These are phyloP conservation scores for Linanthus parryae DNA, from an alignment of 148 eudicot genomes.

Conservation along the genomic window DNA sequence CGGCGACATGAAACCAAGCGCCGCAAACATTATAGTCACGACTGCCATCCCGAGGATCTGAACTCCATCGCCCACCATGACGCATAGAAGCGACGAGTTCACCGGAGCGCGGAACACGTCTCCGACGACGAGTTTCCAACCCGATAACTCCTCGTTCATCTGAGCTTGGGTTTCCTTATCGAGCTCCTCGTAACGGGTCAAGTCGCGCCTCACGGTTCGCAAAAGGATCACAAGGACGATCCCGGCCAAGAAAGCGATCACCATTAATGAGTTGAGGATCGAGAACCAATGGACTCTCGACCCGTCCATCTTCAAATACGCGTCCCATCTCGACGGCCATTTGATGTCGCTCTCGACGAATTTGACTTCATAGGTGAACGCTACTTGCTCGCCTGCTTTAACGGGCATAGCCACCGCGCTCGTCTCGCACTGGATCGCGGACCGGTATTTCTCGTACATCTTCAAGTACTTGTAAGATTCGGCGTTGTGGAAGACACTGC, in stretches of 20 bases:
- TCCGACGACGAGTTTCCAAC: slow-evolving; percentile 85
- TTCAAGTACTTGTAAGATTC: neutral
- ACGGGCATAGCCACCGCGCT: slow-evolving; percentile 1
- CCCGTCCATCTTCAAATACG: slow-evolving; percentile 89
- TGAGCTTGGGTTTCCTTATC: slow-evolving; percentile 89
- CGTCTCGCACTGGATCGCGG: neutral
- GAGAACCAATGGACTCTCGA: slow-evolving; percentile 93
- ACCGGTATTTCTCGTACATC: slow-evolving; percentile 7
- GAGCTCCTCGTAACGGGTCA: slow-evolving; percentile 78
- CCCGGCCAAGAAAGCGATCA: slow-evolving; percentile 83
- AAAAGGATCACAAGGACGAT: slow-evolving; percentile 78
- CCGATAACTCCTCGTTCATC: slow-evolving; percentile 81
- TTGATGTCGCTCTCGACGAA: slow-evolving; percentile 1
- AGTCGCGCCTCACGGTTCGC: slow-evolving; percentile 71
- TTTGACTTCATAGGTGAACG: slow-evolving; percentile 1
- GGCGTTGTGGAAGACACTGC: neutral
- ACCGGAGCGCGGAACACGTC: slow-evolving; percentile 76
- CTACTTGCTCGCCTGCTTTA: neutral
- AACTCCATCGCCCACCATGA: slow-evolving; percentile 86
- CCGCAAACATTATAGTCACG: slow-evolving; percentile 20
- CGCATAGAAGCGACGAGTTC: slow-evolving; percentile 58
- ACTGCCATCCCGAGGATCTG: slow-evolving; percentile 86
- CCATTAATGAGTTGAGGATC: slow-evolving; percentile 76
- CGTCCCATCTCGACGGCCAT: slow-evolving; percentile 59
- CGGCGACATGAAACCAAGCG: slow-evolving; percentile 80